Conservation (phyloP, 2,329 filamentous ascomycete species). For the Fusarium sarcochroum region DNA sequence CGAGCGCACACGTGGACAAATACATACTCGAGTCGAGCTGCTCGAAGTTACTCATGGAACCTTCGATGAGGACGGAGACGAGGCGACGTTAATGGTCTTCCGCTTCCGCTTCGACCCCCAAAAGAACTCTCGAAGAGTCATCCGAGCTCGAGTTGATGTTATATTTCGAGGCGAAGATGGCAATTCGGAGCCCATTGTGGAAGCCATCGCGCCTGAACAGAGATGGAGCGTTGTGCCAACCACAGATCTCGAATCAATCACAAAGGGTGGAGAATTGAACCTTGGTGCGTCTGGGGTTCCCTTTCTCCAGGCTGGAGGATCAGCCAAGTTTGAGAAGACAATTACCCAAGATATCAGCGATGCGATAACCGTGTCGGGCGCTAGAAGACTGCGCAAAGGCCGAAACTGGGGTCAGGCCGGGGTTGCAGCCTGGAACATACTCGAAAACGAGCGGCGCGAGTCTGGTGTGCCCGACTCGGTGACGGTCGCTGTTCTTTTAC, state of each 20-base stretch:
- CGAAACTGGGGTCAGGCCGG: background rate
- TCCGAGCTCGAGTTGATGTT: background rate
- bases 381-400: background rate
- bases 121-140: background rate
- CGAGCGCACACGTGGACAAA: conserved; percentile 9
- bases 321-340: background rate
- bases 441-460: background rate
- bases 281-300: conserved; percentile 1
- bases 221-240: conserved; percentile 22
- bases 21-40: conserved; percentile 21
- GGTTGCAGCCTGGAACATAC: background rate
- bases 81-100: conserved; percentile 18
- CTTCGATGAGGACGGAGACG: conserved; percentile 11
- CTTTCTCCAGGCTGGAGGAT: background rate
- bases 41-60: conserved; percentile 18
- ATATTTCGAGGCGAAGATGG: background rate
- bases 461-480: background rate
- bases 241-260: conserved; percentile 7
- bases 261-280: background rate
- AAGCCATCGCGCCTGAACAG: conserved; percentile 18
- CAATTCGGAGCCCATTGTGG: background rate
- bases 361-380: background rate
- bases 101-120: conserved; percentile 7
- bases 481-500: background rate
- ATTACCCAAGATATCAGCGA: background rate